Conservation (phyloP, 768 basidiomycete species). For the Candolleomyces efflorescens region DNA sequence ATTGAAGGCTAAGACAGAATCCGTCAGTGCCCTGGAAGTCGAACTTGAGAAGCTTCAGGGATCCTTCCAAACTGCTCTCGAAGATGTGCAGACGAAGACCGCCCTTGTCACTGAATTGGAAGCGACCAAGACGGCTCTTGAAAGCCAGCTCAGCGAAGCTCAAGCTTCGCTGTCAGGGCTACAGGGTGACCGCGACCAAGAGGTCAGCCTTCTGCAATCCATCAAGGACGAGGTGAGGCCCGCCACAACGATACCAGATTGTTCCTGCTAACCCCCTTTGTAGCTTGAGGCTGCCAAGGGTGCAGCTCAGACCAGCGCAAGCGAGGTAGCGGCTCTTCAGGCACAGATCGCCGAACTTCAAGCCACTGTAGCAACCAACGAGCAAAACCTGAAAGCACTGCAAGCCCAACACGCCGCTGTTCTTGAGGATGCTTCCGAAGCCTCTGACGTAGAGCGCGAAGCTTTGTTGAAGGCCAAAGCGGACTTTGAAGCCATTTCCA, state of each 20-base stretch:
- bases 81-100: constrained; percentile 47
- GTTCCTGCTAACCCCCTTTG: not conserved
- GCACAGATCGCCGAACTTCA: constrained; percentile 49
- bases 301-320: constrained; percentile 35
- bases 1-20: constrained; percentile 47
- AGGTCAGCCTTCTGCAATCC: constrained; percentile 36
- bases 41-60: constrained; percentile 46
- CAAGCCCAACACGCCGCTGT: constrained; percentile 42
- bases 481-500: constrained; percentile 51
- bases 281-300: constrained; percentile 53
- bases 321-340: constrained; percentile 44
- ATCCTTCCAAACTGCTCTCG: constrained; percentile 42
- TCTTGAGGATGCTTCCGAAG: constrained; percentile 38
- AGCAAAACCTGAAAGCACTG: constrained; percentile 49
- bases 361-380: constrained; percentile 42
- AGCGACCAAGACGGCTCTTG: constrained; percentile 42
- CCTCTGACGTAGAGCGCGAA: constrained; percentile 59
- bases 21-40: constrained; percentile 48
- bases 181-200: constrained; percentile 44
- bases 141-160: constrained; percentile 42
- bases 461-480: constrained; percentile 60
- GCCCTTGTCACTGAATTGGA: constrained; percentile 41
- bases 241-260: not conserved
- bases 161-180: constrained; percentile 45
- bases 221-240: constrained; percentile 54